These are phyloP conservation scores for Dalbergia oliveri DNA, from an alignment of 306 rosid genomes.

Conservation along the genomic window DNA sequence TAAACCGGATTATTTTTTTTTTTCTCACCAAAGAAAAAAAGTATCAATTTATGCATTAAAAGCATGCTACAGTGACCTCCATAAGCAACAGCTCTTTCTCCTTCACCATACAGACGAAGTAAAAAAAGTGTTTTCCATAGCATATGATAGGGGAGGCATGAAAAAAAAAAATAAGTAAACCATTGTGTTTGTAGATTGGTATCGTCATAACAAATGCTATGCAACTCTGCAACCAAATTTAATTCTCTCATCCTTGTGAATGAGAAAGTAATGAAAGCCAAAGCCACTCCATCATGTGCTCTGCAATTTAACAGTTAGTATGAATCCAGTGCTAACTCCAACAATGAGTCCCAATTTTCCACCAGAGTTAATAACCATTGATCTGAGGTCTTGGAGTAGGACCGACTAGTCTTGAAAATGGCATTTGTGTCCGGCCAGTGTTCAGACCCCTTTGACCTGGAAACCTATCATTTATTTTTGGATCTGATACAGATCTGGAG, in stretches of 20 bases:
- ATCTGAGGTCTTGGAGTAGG: constrained; percentile 87
- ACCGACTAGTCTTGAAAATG: constrained; percentile 89
- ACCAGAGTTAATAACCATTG: constrained; percentile 66
- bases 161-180: not conserved
- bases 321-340: constrained; percentile 23
- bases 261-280: constrained; percentile 40
- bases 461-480: constrained; percentile 60
- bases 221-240: constrained; percentile 36
- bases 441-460: constrained; percentile 66
- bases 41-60: constrained; percentile 4
- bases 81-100: constrained; percentile 38
- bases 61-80: constrained; percentile 39
- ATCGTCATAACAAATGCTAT: not conserved
- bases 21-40: no score
- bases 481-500: constrained; percentile 88
- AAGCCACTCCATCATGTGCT: constrained; percentile 33
- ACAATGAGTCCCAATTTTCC: constrained; percentile 26
- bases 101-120: constrained; percentile 34
- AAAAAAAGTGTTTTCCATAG: constrained; percentile 36
- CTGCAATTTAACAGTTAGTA: constrained; percentile 46
- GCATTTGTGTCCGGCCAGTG: constrained; percentile 69
- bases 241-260: constrained; percentile 44
- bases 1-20: not conserved
- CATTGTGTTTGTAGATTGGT: constrained; percentile 24
- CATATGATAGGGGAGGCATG: constrained; percentile 26